Conservation (phyloP, 2,329 filamentous ascomycete species). For the Cordyceps fumosorosea region DNA sequence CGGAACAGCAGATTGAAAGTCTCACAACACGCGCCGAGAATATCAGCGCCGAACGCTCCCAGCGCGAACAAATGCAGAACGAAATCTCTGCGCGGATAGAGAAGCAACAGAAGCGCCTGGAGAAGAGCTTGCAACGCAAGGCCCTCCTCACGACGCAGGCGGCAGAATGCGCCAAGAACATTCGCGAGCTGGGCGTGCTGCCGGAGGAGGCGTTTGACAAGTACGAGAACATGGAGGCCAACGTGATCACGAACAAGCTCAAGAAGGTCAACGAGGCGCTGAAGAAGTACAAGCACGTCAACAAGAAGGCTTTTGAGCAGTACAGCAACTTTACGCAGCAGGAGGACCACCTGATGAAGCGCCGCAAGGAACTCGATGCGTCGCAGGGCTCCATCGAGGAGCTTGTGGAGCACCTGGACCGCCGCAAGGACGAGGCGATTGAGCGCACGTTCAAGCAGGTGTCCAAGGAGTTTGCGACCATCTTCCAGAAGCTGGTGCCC, state of each 20-base stretch:
- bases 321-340: constrained; percentile 96
- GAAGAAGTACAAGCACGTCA: constrained; percentile 96
- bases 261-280: constrained; percentile 88
- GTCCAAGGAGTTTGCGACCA: constrained; percentile 81
- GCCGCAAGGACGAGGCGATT: constrained; percentile 95
- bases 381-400: constrained; percentile 86
- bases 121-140: constrained; percentile 86
- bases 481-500: constrained; percentile 92
- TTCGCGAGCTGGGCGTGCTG: constrained; percentile 85
- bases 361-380: constrained; percentile 78
- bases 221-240: constrained; percentile 76
- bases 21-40: constrained; percentile 45
- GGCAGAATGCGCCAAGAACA: constrained; percentile 77
- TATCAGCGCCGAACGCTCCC: constrained; percentile 47
- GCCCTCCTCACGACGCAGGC: constrained; percentile 71
- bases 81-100: constrained; percentile 73
- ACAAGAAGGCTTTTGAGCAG: constrained; percentile 99
- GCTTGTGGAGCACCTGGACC: constrained; percentile 85
- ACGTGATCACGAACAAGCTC: constrained; percentile 61
- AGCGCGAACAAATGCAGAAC: constrained; percentile 66
- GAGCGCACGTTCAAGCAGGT: constrained; percentile 98
- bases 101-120: constrained; percentile 80
- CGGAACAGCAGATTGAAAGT: constrained; percentile 63
- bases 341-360: constrained; percentile 77
- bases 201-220: constrained; percentile 91